These are phyloP conservation scores for Coelastrella sp. DNA, from an alignment of 139 green algal genomes.

Conservation along the genomic window DNA sequence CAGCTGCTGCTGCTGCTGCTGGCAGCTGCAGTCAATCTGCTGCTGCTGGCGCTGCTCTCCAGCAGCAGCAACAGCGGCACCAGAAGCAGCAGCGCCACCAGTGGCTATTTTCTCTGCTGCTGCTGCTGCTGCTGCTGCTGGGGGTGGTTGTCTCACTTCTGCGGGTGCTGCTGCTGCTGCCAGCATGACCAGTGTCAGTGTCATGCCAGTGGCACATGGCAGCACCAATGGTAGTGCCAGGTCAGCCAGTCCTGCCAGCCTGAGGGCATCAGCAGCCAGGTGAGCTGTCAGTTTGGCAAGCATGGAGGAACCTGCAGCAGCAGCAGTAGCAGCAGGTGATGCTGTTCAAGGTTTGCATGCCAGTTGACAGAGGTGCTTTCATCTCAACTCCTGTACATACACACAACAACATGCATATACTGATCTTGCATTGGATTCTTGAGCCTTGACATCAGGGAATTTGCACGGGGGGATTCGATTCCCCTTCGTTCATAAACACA, in stretches of 20 bases:
- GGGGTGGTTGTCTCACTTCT: neutral
- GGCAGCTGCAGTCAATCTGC: neutral
- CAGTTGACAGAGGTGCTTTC: neutral
- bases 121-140: slow-evolving; percentile 19
- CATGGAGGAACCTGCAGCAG: slow-evolving; percentile 87
- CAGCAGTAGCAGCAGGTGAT: neutral
- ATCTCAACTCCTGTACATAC: too few species aligned
- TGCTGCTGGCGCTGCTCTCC: slow-evolving; percentile 29
- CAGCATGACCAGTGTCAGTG: slow-evolving; percentile 74
- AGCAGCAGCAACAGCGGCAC: neutral
- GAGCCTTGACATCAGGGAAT: too few species aligned
- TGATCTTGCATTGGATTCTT: too few species aligned
- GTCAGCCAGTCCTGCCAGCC: slow-evolving; percentile 58
- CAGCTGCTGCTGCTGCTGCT: slow-evolving; percentile 16
- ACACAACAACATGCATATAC: too few species aligned
- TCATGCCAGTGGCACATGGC: slow-evolving; percentile 60
- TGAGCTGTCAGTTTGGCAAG: slow-evolving; percentile 80
- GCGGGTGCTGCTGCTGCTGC: slow-evolving; percentile 38
- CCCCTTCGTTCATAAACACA: too few species aligned
- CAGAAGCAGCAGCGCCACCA: too few species aligned
- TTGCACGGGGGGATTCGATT: too few species aligned
- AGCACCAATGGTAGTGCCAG: slow-evolving; percentile 67
- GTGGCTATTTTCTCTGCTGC: neutral
- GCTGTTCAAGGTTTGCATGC: neutral
- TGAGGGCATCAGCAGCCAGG: slow-evolving; percentile 85